phyloP scores from a whole-genome alignment of 768 basidiomycete genomes.

The Agrocybe praecox region DNA sequence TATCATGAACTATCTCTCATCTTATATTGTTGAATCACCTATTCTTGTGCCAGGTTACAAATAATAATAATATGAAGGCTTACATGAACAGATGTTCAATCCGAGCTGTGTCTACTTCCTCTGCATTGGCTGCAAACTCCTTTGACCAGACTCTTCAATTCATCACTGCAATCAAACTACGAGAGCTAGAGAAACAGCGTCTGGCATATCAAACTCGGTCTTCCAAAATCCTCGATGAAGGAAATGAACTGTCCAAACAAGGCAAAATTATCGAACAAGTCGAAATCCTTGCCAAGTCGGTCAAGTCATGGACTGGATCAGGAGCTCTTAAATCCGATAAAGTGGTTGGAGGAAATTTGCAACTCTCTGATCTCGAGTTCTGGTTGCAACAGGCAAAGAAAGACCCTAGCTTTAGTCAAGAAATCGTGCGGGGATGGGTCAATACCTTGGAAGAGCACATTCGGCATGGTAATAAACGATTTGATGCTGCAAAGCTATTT shows the following conservation, averaged over 20 bases:
- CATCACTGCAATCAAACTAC: constrained; percentile 46
- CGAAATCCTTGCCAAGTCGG: constrained; percentile 34
- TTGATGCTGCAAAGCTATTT: constrained; percentile 43
- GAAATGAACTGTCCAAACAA: constrained; percentile 26
- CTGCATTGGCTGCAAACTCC: too few relatives aligned
- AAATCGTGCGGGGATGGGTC: constrained; percentile 37
- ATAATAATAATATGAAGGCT: too few relatives aligned
- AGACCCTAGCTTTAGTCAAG: constrained; percentile 39
- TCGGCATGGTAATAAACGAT: constrained; percentile 32
- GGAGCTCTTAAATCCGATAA: constrained; percentile 20
- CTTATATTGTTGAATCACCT: too few relatives aligned
- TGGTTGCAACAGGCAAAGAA: constrained; percentile 43
- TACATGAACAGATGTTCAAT: too few relatives aligned
- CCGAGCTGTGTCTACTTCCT: too few relatives aligned
- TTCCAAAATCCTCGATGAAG: constrained; percentile 32
- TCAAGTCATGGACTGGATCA: constrained; percentile 39
- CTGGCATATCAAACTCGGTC: constrained; percentile 36
- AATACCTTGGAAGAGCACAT: constrained; percentile 40
- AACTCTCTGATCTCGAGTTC: constrained; percentile 26
- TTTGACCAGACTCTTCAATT: constrained; percentile 44
- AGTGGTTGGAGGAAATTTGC: constrained; percentile 22
- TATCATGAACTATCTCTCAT: too few relatives aligned
- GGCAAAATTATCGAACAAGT: constrained; percentile 28
- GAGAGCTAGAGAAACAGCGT: constrained; percentile 44
- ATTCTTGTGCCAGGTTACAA: too few relatives aligned